Conservation (phyloP, 2,329 filamentous ascomycete genomes). For the Myriosclerotinia duriaeana region DNA sequence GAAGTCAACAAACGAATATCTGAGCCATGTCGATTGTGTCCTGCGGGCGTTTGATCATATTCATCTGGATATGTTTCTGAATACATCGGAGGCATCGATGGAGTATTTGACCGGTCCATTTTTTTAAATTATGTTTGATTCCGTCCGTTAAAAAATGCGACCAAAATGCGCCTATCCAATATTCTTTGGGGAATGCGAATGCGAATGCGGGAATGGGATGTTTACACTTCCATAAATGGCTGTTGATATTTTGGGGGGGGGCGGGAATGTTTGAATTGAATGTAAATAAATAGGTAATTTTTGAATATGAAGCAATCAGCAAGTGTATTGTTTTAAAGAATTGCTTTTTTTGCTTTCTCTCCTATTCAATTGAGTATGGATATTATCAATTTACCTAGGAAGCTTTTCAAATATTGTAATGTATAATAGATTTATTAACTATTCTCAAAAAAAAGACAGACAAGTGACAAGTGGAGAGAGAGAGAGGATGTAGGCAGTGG, state of each 20-base stretch:
- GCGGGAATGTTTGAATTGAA: no score
- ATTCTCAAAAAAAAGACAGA: no score
- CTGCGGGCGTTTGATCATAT: slow-evolving; percentile 47
- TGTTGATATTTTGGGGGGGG: background rate
- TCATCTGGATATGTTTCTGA: slow-evolving; percentile 54
- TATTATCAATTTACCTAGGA: background rate
- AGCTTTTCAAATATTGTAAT: no score
- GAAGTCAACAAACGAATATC: slow-evolving; percentile 63
- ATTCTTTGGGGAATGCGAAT: slow-evolving; percentile 14
- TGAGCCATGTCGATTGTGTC: slow-evolving; percentile 48
- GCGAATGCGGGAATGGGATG: background rate
- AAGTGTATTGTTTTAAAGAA: background rate
- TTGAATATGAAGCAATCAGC: no score
- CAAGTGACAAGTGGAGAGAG: slow-evolving; percentile 1
- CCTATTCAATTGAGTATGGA: background rate
- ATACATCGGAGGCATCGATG: slow-evolving; percentile 57
- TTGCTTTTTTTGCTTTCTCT: background rate
- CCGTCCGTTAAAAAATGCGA: slow-evolving; percentile 27
- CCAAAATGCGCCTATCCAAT: slow-evolving; percentile 21
- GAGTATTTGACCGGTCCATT: slow-evolving; percentile 48
- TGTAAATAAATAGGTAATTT: no score
- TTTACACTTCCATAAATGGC: slow-evolving; percentile 19
- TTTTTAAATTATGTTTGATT: slow-evolving; percentile 21
- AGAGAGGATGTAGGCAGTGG: no score
- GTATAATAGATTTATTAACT: no score